Evolutionary conservation across 2,329 filamentous ascomycete species (phyloP), one percentile per base, ranked within the genome.

Genomic region (Mariannaea sp.): DNA sequence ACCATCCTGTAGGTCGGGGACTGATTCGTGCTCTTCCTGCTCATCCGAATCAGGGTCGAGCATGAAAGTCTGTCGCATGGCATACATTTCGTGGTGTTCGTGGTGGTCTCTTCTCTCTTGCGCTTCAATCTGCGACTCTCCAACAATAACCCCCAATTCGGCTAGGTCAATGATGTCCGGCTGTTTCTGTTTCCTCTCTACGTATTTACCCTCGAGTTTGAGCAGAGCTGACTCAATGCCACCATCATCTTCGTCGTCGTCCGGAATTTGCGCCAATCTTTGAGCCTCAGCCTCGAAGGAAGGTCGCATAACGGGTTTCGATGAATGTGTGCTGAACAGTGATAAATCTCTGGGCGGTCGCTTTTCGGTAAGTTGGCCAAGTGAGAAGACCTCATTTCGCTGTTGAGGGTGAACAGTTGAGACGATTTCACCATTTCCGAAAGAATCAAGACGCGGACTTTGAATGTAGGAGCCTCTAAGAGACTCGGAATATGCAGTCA

Each of bases 281-380:
- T 92, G 86, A 1, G 95, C 90, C 65, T 96, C 92, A 3, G 83
- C 87, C 70, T 97, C 91, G 62, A 97, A 97, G 0, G 92, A 97
- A 1, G 84, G 81, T 4, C 83, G 80, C 81, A 86, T 84, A 2
- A 78, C 73, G 0, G 83, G 83, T 58, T 84, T 83, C 2, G 83
- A 85, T 4, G 83, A 85, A 57, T 82, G 79, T 0, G 83, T 84
- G 62, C 82, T 86, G 57, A 85, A 82, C 2, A 86, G 67, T 0
- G 84, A 86, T 22, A 81, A 58, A 12, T 74, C 70, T 7, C 70
- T 71, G 56, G 80, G 79, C 1, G 73, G 69, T 9, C 75, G 70
- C 54, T 76, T 74, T 49, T 82, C 80, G 2, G 83, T 78, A 50
- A 86, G 72, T 47, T 80, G 80, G 7, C 83, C 83, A 1, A 87